Conservation (phyloP, 2,329 filamentous ascomycete species). For the Fusarium heterosporum region DNA sequence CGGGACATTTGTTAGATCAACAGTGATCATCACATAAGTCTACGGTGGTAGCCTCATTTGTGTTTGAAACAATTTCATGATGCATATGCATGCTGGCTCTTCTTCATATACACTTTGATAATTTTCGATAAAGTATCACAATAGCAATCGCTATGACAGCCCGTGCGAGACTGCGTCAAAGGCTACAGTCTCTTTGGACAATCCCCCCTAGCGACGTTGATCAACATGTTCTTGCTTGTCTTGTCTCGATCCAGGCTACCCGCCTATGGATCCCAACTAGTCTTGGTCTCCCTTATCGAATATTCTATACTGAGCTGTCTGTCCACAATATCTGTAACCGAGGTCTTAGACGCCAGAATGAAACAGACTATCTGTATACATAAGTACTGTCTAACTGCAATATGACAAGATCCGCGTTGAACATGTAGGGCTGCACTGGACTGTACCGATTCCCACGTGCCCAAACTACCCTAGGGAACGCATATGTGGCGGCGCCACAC, state of each 20-base stretch:
- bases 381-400: slow-evolving; percentile 21
- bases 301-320: background rate
- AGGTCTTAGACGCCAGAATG: slow-evolving; percentile 11
- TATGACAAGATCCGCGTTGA: slow-evolving; percentile 17
- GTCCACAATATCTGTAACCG: slow-evolving; percentile 13
- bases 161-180: background rate
- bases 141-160: background rate
- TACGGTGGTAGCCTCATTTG: slow-evolving; percentile 19
- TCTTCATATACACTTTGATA: background rate
- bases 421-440: slow-evolving; percentile 26
- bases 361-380: slow-evolving; percentile 21
- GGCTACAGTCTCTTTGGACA: background rate
- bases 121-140: background rate
- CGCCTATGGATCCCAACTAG: no score
- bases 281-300: background rate
- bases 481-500: slow-evolving; percentile 5
- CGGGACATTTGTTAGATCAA: slow-evolving; percentile 23
- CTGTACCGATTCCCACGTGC: slow-evolving; percentile 9
- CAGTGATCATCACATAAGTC: slow-evolving; percentile 18
- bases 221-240: background rate
- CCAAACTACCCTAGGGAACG: slow-evolving; percentile 11
- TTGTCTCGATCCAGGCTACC: background rate
- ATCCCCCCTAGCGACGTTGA: background rate
- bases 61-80: slow-evolving; percentile 23
- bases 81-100: background rate